phyloP scores from a whole-genome alignment of 441 rosid genomes.

The Eutrema salsugineum region DNA sequence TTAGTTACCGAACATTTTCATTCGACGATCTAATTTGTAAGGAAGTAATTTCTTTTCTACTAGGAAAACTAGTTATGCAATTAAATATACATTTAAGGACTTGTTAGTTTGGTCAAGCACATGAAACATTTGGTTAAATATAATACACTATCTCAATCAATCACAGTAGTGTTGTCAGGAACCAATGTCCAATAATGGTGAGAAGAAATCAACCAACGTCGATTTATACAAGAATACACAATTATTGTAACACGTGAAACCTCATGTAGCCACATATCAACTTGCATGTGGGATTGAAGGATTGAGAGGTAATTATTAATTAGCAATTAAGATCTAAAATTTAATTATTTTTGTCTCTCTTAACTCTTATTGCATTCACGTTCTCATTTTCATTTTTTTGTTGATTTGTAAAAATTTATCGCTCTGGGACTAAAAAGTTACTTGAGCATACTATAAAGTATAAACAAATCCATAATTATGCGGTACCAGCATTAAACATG shows the following conservation, averaged over 20 bases:
- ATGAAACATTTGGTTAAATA: slow-evolving; percentile 15
- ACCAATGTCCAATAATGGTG: slow-evolving; percentile 8
- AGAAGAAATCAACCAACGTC: slow-evolving; percentile 7
- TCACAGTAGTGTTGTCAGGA: slow-evolving; percentile 8
- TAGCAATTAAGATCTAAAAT: neutral
- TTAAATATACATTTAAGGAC: neutral
- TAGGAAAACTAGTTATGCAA: too few species aligned
- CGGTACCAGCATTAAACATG: neutral
- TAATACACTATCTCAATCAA: slow-evolving; percentile 8
- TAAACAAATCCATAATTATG: neutral
- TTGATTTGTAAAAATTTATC: neutral
- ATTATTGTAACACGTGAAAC: slow-evolving; percentile 20
- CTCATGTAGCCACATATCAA: slow-evolving; percentile 17
- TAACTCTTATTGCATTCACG: neutral
- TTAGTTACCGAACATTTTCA: too few species aligned
- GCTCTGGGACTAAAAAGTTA: neutral
- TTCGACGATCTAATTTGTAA: too few species aligned
- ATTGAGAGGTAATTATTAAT: neutral
- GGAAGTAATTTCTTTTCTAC: too few species aligned
- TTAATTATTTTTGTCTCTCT: neutral
- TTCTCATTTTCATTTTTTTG: neutral
- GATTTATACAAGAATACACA: neutral
- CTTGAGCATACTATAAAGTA: neutral
- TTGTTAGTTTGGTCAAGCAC: slow-evolving; percentile 19
- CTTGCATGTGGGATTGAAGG: slow-evolving; percentile 5